These are phyloP conservation scores for Solanum neorickii DNA, from an alignment of 257 asterid genomes.

Conservation along the genomic window DNA sequence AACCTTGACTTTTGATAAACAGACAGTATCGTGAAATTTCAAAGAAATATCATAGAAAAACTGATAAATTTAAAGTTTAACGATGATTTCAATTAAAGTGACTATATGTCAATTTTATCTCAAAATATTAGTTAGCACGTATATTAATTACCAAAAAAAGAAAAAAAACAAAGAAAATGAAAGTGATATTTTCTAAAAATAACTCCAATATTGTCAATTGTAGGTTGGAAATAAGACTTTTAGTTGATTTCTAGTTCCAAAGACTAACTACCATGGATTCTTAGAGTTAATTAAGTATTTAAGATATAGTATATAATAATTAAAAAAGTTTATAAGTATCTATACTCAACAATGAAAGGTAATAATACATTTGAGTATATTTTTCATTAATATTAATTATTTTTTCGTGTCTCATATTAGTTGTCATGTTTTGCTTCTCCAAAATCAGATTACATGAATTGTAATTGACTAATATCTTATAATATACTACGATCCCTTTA, in stretches of 20 bases:
- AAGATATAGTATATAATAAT: background rate
- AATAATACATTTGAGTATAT: background rate
- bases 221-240: background rate
- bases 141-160: background rate
- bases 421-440: background rate
- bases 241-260: background rate
- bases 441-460: background rate
- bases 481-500: no score
- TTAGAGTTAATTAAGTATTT: background rate
- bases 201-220: background rate
- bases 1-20: background rate
- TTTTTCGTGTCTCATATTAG: background rate
- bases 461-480: background rate
- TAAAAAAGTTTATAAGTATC: background rate
- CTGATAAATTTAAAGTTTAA: no score
- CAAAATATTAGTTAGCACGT: background rate
- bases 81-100: no score
- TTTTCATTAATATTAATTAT: background rate
- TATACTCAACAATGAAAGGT: background rate
- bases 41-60: no score
- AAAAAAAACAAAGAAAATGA: background rate
- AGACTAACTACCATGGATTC: background rate
- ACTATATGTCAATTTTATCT: no score
- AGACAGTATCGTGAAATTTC: background rate
- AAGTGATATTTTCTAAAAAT: background rate